phyloP scores from a whole-genome alignment of 164 flowering plant genomes.

The Vitis rupestris region DNA sequence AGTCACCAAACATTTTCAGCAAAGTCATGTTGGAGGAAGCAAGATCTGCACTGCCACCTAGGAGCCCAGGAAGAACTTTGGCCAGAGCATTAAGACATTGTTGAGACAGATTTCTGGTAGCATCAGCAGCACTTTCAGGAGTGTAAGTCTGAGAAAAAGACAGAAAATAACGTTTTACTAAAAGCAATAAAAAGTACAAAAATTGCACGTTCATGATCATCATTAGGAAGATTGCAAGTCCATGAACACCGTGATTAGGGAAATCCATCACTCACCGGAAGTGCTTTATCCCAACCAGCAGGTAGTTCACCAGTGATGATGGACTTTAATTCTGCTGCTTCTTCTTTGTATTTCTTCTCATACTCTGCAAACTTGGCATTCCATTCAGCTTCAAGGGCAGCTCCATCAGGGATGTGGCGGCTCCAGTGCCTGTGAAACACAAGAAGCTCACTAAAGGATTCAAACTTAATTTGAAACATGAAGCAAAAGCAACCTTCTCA shows the following conservation, averaged over 20 bases:
- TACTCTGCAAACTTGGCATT: constrained; percentile 84
- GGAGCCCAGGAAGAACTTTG: constrained; percentile 76
- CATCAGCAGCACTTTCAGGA: constrained; percentile 87
- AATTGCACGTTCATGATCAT: no score
- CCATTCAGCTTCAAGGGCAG: constrained; percentile 68
- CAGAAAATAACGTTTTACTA: neutral
- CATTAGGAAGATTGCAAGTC: no score
- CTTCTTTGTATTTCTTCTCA: constrained; percentile 88
- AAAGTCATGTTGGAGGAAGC: constrained; percentile 99
- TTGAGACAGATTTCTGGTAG: constrained; percentile 93
- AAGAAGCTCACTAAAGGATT: neutral
- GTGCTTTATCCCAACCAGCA: constrained; percentile 97
- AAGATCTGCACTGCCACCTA: constrained; percentile 99
- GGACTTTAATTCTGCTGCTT: constrained; percentile 79
- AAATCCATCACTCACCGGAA: constrained; percentile 64
- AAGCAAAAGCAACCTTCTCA: neutral
- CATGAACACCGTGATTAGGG: no score
- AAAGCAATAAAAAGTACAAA: no score
- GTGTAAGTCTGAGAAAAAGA: constrained; percentile 70
- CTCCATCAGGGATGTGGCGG: constrained; percentile 60
- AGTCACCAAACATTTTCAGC: constrained; percentile 86
- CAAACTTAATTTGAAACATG: neutral
- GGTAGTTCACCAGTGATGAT: constrained; percentile 71
- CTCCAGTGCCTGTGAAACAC: constrained; percentile 79
- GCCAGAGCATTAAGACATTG: constrained; percentile 84